phyloP scores from a whole-genome alignment of 306 rosid species.

The Cucurbita argyrosperma region DNA sequence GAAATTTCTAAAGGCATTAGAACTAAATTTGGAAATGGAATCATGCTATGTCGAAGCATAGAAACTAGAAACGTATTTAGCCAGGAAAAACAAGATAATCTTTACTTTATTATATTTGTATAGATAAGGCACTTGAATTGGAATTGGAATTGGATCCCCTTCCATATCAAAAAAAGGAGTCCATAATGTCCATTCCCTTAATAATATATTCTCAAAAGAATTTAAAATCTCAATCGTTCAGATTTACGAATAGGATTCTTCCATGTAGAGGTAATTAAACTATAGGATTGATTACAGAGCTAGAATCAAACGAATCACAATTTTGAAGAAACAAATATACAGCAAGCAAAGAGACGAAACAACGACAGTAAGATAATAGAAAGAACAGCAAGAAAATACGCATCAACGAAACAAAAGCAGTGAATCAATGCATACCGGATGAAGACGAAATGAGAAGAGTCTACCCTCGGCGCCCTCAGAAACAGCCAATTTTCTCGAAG shows the following conservation, averaged over 20 bases:
- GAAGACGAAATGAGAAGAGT: conserved; percentile 21
- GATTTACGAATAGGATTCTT: background rate
- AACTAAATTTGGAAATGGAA: background rate
- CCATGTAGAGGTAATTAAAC: background rate
- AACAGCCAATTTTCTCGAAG: conserved; percentile 35
- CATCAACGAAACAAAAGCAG: background rate
- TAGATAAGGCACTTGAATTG: background rate
- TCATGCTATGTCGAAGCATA: background rate
- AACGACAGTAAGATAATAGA: no score
- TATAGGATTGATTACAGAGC: background rate
- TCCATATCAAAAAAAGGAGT: background rate
- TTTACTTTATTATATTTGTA: background rate
- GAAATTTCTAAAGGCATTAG: background rate
- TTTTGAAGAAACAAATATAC: background rate
- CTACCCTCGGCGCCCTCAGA: conserved; percentile 45
- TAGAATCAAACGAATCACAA: background rate
- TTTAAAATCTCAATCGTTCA: background rate
- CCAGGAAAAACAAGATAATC: background rate
- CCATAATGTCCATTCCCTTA: background rate
- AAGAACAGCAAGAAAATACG: background rate
- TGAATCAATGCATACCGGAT: conserved; percentile 25
- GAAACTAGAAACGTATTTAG: background rate
- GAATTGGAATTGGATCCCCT: background rate
- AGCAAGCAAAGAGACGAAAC: background rate
- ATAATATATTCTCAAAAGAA: background rate